Evolutionary conservation across 495 filamentous ascomycete genomes (phyloP), one percentile per base, ranked within the genome.

Genomic region (Chaetomium cochliodes): DNA sequence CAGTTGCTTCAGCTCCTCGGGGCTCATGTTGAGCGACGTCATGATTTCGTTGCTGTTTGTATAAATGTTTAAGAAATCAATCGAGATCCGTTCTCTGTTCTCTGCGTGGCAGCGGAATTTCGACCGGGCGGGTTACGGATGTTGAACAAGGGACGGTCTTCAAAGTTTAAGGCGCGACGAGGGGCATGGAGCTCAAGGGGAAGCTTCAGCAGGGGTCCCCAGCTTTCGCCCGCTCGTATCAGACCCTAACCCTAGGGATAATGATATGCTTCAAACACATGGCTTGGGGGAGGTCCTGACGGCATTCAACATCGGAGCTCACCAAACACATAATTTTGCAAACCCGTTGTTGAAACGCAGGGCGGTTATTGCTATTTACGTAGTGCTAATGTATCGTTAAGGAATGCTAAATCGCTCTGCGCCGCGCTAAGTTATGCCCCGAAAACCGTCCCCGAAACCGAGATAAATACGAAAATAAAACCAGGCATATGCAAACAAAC

Each of bases 1-100:
- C 54, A 96, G 82, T 63, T 84, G 81, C 78, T 88, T 88, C 57
- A 91, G 80, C 65, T 93, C 89, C 20, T 88, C 86, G 54, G 76
- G 77, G 18, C 64, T 73, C 30, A 86, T 73, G 20, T 73, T 71
- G 23, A 85, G 69, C 22, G 82, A 77, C 25, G 80, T 73, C 84
- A 85, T 86, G 50, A 41, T 69, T 55, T 33, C 56, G 33, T 7
- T 33, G 15, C 13, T 26, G 12, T 52, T 37, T 37, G 5, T 37
- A 12, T 23, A 23, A 52, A 7, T 18, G 2, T 47, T 47, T 3
- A 15, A 15, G n/a, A 22, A 22, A 22, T 47, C n/a, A n/a, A n/a
- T n/a, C n/a, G n/a, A n/a, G n/a, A n/a, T n/a, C n/a, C n/a, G n/a
- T n/a, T n/a, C n/a, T 41, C 5, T 12, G 13, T 41, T 15, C 39